These are phyloP conservation scores for Cyclocybe aegerita DNA, from an alignment of 768 basidiomycete genomes.

Conservation along the genomic window DNA sequence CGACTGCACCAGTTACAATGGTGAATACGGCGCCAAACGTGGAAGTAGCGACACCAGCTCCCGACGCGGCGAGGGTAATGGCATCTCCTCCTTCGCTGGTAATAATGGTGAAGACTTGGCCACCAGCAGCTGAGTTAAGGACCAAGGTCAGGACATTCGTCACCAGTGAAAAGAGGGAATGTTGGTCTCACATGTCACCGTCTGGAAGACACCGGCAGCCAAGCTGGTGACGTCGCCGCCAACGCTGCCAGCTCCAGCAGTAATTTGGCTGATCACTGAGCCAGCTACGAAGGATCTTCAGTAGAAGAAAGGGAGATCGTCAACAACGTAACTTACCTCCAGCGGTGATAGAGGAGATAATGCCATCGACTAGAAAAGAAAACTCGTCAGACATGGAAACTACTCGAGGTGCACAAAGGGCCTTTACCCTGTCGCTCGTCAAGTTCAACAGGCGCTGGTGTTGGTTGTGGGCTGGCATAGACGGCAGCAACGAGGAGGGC, in stretches of 20 bases:
- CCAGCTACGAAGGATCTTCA: slow-evolving; percentile 21
- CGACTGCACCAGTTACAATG: slow-evolving; percentile 40
- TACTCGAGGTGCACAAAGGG: not conserved
- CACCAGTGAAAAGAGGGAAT: not conserved
- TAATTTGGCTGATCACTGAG: slow-evolving; percentile 37
- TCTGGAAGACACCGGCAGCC: slow-evolving; percentile 32
- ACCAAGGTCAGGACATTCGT: slow-evolving; percentile 13
- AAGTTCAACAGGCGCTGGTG: slow-evolving; percentile 19
- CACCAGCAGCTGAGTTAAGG: slow-evolving; percentile 47
- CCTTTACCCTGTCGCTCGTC: slow-evolving; percentile 45
- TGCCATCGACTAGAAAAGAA: slow-evolving; percentile 31
- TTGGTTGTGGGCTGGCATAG: slow-evolving; percentile 33
- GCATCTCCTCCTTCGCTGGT: slow-evolving; percentile 59
- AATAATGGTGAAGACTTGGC: slow-evolving; percentile 50
- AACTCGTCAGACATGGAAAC: slow-evolving; percentile 7
- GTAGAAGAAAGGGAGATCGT: not conserved
- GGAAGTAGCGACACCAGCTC: slow-evolving; percentile 43
- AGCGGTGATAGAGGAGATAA: slow-evolving; percentile 29
- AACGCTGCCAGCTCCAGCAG: slow-evolving; percentile 25
- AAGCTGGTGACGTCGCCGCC: slow-evolving; percentile 25
- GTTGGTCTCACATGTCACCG: slow-evolving; percentile 39
- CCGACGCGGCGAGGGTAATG: slow-evolving; percentile 53
- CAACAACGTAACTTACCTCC: slow-evolving; percentile 21
- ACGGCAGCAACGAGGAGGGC: slow-evolving; percentile 31
- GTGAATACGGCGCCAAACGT: slow-evolving; percentile 56